Conservation (phyloP, 2,329 filamentous ascomycete genomes). For the Drechslera avenae region DNA sequence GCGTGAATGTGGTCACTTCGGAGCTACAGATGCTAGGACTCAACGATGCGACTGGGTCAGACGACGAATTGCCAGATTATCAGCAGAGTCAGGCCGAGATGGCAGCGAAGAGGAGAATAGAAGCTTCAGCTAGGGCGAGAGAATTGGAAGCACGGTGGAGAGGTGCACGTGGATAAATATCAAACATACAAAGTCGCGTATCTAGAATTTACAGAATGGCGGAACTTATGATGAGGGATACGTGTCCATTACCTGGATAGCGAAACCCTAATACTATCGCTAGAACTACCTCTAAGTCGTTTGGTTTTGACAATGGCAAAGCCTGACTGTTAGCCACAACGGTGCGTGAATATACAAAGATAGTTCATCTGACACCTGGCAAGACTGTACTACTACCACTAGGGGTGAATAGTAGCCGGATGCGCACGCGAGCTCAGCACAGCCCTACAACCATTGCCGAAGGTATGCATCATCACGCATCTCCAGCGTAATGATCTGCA, state of each 20-base stretch:
- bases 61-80: conserved; percentile 54
- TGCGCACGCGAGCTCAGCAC: neutral
- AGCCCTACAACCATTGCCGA: neutral
- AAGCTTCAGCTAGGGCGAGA: conserved; percentile 51
- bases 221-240: too few species aligned
- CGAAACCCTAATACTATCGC: too few species aligned
- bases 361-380: neutral
- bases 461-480: neutral
- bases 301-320: too few species aligned
- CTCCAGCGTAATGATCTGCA: neutral
- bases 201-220: neutral
- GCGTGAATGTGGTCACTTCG: conserved; percentile 34
- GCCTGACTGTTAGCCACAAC: too few species aligned
- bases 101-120: conserved; percentile 45
- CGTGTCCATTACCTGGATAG: too few species aligned
- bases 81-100: conserved; percentile 55
- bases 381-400: too few species aligned
- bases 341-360: neutral
- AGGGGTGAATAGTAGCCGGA: too few species aligned
- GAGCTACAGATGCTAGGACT: conserved; percentile 41
- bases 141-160: conserved; percentile 54
- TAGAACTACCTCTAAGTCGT: too few species aligned
- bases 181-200: neutral
- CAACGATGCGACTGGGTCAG: conserved; percentile 37
- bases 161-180: conserved; percentile 13